Evolutionary conservation across 1,139 yeast genomes (phyloP).

Genomic region (Hyphopichia buzzinii): DNA sequence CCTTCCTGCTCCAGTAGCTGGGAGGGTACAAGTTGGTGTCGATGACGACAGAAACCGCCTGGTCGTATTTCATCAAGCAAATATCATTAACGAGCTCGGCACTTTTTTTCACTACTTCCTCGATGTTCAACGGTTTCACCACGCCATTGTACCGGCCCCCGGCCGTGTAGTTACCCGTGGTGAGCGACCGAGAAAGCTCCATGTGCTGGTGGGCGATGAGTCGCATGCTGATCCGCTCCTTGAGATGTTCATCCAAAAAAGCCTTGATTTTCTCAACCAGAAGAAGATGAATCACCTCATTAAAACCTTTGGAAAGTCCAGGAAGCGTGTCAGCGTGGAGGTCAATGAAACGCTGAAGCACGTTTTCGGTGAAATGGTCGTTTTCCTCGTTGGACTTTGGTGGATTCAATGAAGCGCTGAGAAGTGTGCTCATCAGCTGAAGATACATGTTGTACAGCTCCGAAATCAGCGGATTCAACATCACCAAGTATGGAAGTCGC

Average conservation of each 20-base stretch:
- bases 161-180: conserved; percentile 20
- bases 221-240: conserved; percentile 83
- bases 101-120: conserved; percentile 58
- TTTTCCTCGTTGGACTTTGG: conserved; percentile 55
- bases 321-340: conserved; percentile 84
- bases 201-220: conserved; percentile 84
- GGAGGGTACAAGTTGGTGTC: conserved; percentile 40
- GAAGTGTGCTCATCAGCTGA: conserved; percentile 63
- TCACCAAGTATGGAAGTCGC: conserved; percentile 75
- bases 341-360: conserved; percentile 60
- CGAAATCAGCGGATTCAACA: conserved; percentile 87
- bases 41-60: conserved; percentile 58
- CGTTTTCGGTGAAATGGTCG: conserved; percentile 41
- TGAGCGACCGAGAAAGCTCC: conserved; percentile 45
- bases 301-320: conserved; percentile 75
- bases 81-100: conserved; percentile 79
- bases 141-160: conserved; percentile 65
- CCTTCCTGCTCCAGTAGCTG: conserved; percentile 34
- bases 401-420: conserved; percentile 38
- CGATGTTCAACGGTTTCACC: conserved; percentile 60
- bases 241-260: conserved; percentile 74
- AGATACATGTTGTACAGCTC: conserved; percentile 72
- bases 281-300: conserved; percentile 62
- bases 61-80: conserved; percentile 78
- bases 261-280: conserved; percentile 49